These are phyloP conservation scores for Stephania cephalantha DNA, from an alignment of 164 flowering plant genomes.

Conservation along the genomic window DNA sequence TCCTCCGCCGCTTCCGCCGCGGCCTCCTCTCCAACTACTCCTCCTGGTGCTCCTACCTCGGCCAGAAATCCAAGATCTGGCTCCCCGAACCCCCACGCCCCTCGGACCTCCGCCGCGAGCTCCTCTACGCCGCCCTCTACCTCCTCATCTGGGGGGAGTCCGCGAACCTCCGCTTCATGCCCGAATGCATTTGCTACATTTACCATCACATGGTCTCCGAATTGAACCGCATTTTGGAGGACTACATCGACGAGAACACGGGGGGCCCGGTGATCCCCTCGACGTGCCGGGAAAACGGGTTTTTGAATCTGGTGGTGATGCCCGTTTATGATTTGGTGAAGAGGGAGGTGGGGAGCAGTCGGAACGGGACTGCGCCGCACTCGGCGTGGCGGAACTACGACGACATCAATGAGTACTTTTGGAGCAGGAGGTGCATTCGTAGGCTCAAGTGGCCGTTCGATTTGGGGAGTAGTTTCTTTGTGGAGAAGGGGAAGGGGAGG, in stretches of 20 bases:
- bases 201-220: constrained; percentile 82
- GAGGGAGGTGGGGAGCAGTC: constrained; percentile 56
- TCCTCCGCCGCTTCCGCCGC: constrained; percentile 52
- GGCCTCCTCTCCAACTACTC: constrained; percentile 65
- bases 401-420: constrained; percentile 89
- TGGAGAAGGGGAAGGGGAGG: constrained; percentile 16
- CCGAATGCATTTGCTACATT: constrained; percentile 81
- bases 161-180: constrained; percentile 68
- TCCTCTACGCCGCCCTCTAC: constrained; percentile 51
- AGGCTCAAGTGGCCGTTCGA: constrained; percentile 75
- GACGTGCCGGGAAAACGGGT: constrained; percentile 42
- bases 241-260: constrained; percentile 55
- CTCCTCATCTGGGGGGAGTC: constrained; percentile 92
- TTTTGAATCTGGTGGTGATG: constrained; percentile 43
- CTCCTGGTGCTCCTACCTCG: constrained; percentile 75
- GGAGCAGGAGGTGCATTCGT: constrained; percentile 69
- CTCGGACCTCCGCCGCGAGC: constrained; percentile 37
- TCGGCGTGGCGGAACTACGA: constrained; percentile 96
- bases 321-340: constrained; percentile 58
- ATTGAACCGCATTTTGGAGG: constrained; percentile 57
- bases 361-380: constrained; percentile 78
- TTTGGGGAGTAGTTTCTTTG: constrained; percentile 40
- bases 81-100: constrained; percentile 24
- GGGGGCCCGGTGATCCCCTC: constrained; percentile 47
- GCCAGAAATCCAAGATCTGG: constrained; percentile 34